These are phyloP conservation scores for Amphibolis antarctica DNA, from an alignment of 106 monocot species.

Conservation along the genomic window DNA sequence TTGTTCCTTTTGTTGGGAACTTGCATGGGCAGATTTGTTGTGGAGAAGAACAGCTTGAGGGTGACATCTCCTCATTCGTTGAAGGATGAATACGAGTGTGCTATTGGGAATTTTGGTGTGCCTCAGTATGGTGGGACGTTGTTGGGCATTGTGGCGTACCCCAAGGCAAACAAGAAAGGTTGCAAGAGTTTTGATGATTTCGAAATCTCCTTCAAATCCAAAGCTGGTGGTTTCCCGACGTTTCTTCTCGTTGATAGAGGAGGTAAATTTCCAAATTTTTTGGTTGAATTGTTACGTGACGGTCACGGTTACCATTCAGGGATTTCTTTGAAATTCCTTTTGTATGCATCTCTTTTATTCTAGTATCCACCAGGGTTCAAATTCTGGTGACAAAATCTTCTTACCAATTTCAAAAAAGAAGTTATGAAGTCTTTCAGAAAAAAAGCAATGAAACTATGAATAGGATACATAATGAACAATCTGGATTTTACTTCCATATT, in stretches of 20 bases:
- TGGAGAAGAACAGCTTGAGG: constrained; percentile 75
- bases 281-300: background rate
- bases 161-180: constrained; percentile 44
- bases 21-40: constrained; percentile 43
- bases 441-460: too few relatives aligned
- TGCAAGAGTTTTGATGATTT: constrained; percentile 51
- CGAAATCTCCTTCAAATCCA: constrained; percentile 43
- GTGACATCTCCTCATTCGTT: constrained; percentile 55
- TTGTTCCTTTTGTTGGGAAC: constrained; percentile 27
- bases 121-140: constrained; percentile 73
- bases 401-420: too few relatives aligned
- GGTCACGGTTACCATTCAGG: too few relatives aligned
- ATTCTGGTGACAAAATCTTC: too few relatives aligned
- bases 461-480: too few relatives aligned
- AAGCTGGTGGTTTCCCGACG: constrained; percentile 51
- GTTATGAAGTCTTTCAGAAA: too few relatives aligned
- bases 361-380: too few relatives aligned
- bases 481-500: too few relatives aligned
- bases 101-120: constrained; percentile 64
- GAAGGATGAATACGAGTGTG: constrained; percentile 53
- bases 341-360: background rate
- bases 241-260: constrained; percentile 66
- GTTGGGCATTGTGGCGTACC: constrained; percentile 48
- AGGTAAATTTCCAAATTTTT: constrained; percentile 24
- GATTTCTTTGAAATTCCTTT: too few relatives aligned